Evolutionary conservation across 148 eudicot genomes (phyloP).

Genomic region (Linanthus parryae): DNA sequence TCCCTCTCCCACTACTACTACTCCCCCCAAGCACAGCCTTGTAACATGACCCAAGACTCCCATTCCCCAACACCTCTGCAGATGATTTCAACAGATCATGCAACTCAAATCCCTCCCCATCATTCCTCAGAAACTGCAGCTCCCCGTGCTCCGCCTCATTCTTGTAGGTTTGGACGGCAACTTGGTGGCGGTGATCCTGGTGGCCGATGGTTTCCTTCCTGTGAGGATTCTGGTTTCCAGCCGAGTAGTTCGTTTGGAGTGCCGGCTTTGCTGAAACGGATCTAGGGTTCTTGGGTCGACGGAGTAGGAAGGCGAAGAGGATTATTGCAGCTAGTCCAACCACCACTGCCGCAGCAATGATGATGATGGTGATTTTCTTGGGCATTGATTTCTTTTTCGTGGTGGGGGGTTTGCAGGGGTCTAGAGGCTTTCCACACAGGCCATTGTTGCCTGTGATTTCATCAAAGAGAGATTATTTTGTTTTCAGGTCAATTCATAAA

Average conservation of each 20-base stretch:
- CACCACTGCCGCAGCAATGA: not conserved
- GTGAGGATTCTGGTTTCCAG: not conserved
- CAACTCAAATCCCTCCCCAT: too few species aligned
- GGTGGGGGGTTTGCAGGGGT: constrained; percentile 18
- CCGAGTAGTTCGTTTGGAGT: not conserved
- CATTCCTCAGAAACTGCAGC: too few species aligned
- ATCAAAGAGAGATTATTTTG: not conserved
- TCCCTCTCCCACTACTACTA: constrained; percentile 30
- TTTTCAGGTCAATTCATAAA: not conserved
- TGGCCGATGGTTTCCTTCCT: too few species aligned
- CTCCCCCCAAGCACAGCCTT: constrained; percentile 25
- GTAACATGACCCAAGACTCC: constrained; percentile 17
- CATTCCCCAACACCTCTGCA: not conserved
- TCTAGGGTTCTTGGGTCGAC: not conserved
- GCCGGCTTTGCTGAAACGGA: not conserved
- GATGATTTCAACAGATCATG: too few species aligned
- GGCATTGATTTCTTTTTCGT: constrained; percentile 9
- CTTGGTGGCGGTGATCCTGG: too few species aligned
- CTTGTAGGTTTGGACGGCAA: too few species aligned
- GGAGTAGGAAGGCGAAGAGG: not conserved
- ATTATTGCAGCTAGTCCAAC: constrained; percentile 4
- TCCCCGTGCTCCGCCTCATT: too few species aligned
- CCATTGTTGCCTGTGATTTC: constrained; percentile 24
- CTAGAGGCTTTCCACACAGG: constrained; percentile 39
- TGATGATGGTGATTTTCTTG: constrained; percentile 5